Base-by-base conservation (phyloP, 306 rosid species). In the Lablab purpureus region DNA sequence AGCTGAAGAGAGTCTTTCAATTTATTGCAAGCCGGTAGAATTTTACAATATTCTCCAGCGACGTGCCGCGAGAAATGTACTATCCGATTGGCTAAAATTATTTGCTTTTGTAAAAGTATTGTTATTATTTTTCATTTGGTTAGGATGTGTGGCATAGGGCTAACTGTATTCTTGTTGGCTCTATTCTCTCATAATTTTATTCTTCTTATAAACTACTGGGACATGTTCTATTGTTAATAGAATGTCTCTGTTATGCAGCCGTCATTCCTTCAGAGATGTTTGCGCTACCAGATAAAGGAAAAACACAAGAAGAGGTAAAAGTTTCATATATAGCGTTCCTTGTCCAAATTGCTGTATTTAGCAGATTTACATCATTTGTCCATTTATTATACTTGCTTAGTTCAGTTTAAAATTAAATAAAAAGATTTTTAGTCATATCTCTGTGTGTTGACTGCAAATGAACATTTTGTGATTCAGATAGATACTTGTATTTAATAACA, bases 21-120 rank as follows among this genome's bases (percentile, higher is more conserved):
- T 87, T 66, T 93, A 93, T 82, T 93, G 98, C 91, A 91, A 91
- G 89, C 96, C 98, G 8, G 94, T 93, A 36, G 98, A 93, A 78
- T 89, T 91, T 52, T 93, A 93, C 85, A 93, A 93, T 87, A 93
- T 93, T 72, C 80, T 93, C 81, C 94, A 87, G 55, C 92, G 94
- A 77, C 98, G 94, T 18, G 91, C 93, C 65, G 80, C 83, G 22
- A 79, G 91, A 84, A 91, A 91, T 76, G 97, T 93, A 86, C 69
- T 19, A 66, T 68, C 62, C 30, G 74, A 28, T 56, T 72, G 43
- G 37, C 47, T 72, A 46, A 71, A 46, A 66, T 30, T 56, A 30
- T 77, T 34, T 52, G 15, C 27, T 49, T 19, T 41, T 71, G 23
- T 47, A 25, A 69, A 18, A 37, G 19, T 51, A 37, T 70, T 49